Base-by-base conservation (phyloP, 2,329 filamentous ascomycete species). In the Blumeria hordei region DNA sequence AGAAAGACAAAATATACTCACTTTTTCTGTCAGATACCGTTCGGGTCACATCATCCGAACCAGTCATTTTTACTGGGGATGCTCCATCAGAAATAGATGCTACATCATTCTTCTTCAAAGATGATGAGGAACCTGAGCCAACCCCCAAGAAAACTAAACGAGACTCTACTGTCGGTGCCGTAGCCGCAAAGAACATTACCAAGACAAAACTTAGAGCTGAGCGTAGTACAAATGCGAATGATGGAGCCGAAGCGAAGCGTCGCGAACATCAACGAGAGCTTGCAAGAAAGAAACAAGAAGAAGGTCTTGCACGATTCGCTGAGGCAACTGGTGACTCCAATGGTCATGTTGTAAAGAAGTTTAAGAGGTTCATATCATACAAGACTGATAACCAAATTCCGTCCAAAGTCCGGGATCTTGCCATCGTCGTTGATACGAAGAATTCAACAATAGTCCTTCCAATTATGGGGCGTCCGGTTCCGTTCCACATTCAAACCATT, bases 301-400 rank as follows among this genome's bases (percentile, higher is more conserved):
- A 94, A 63, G 92, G 92, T 54, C 69, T 94, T 28, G 83, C 81
- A 16, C 78, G 87, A 59, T 98, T 93, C 66, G 80, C 86, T 44
- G 87, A 94, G 64, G 85, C 85, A 0, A 88, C 84, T 0, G 83
- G 81, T 57, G 86, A 83, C 56, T 75, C 90, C 59, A 92, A 94
- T 64, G 92, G 90, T 36, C 81, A 81, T n/a, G 83, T 92, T 60
- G 83, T 93, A 67, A 96, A 96, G 74, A 94, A 90, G 70, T 96
- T 98, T 74, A 96, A 96, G 72, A 85, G 88, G 55, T 98, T 96
- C 65, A 92, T 98, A 68, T 98, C 92, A 0, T 98, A 98, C 72
- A 98, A 96, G 73, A 80, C 90, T 58, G 92, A 96, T 67, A 94
- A 93, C 62, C 90, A 96, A 67, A 80, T 98, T 55, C 92, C 92